Conservation (phyloP, 2,329 filamentous ascomycete genomes). For the Pseudomassariella vexata region DNA sequence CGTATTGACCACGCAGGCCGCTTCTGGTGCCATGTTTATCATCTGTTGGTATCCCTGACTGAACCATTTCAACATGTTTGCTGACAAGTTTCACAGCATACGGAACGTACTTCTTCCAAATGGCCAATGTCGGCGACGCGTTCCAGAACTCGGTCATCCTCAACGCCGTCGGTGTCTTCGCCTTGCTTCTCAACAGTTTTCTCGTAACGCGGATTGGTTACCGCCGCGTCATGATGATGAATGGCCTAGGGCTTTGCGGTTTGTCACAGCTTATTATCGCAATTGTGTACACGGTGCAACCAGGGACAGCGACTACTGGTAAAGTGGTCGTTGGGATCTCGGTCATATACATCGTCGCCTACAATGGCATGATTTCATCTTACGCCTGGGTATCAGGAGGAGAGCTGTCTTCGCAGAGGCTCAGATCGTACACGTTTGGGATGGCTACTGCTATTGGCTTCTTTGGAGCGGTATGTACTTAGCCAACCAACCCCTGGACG, state of each 20-base stretch:
- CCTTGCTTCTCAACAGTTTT: conserved; percentile 46
- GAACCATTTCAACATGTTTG: neutral
- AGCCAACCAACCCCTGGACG: neutral
- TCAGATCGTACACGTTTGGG: conserved; percentile 52
- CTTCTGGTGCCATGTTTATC: conserved; percentile 50
- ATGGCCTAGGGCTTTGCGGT: conserved; percentile 45
- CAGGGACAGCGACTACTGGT: conserved; percentile 29
- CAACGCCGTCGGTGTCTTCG: conserved; percentile 46
- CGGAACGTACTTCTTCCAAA: conserved; percentile 55
- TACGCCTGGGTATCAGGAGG: conserved; percentile 54
- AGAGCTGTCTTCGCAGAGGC: conserved; percentile 50
- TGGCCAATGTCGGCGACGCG: conserved; percentile 48
- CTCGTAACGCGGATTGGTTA: conserved; percentile 48
- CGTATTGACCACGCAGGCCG: conserved; percentile 44
- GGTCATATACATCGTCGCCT: conserved; percentile 46
- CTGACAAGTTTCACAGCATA: conserved; percentile 32
- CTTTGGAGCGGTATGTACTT: conserved; percentile 38
- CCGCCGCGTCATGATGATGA: conserved; percentile 45
- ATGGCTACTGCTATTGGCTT: conserved; percentile 48
- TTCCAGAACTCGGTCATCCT: conserved; percentile 54
- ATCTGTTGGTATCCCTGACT: conserved; percentile 32
- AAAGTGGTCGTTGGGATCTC: conserved; percentile 47
- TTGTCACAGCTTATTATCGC: conserved; percentile 49
- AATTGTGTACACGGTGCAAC: conserved; percentile 40
- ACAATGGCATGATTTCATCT: conserved; percentile 47